phyloP scores from a whole-genome alignment of 2,329 filamentous ascomycete genomes.

The Albophoma yamanashiensis region DNA sequence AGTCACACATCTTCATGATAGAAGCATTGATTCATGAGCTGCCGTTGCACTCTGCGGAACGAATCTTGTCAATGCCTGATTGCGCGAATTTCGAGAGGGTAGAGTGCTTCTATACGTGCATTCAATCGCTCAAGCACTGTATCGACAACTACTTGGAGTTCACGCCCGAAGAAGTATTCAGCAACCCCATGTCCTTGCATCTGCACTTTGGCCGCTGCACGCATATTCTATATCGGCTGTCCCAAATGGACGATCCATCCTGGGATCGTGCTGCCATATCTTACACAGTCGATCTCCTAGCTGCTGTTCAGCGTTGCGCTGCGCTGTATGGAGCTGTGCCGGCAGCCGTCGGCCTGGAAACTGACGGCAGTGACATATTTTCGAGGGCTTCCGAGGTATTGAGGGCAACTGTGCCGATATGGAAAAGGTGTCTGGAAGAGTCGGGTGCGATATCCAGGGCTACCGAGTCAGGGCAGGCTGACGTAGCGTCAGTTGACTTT shows the following conservation, averaged over 20 bases:
- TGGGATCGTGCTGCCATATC: conserved; percentile 25
- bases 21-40: neutral
- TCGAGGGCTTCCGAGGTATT: conserved; percentile 1
- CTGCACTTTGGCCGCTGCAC: conserved; percentile 21
- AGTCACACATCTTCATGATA: neutral
- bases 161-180: conserved; percentile 12
- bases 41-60: neutral
- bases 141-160: conserved; percentile 21
- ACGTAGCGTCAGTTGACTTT: conserved; percentile 2
- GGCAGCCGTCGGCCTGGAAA: neutral
- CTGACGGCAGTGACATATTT: conserved; percentile 3
- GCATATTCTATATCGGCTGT: conserved; percentile 14
- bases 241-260: conserved; percentile 22
- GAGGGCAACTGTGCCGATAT: conserved; percentile 4
- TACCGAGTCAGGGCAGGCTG: neutral
- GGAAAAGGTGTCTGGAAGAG: conserved; percentile 5
- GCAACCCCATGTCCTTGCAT: conserved; percentile 14
- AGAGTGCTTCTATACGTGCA: conserved; percentile 13
- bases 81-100: neutral
- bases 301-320: conserved; percentile 2
- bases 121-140: conserved; percentile 14
- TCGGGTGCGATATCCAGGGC: neutral
- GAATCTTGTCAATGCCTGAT: neutral
- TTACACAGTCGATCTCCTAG: conserved; percentile 20
- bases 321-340: conserved; percentile 1